Base-by-base conservation (phyloP, 345 rosid species). In the Durio zibethinus region DNA sequence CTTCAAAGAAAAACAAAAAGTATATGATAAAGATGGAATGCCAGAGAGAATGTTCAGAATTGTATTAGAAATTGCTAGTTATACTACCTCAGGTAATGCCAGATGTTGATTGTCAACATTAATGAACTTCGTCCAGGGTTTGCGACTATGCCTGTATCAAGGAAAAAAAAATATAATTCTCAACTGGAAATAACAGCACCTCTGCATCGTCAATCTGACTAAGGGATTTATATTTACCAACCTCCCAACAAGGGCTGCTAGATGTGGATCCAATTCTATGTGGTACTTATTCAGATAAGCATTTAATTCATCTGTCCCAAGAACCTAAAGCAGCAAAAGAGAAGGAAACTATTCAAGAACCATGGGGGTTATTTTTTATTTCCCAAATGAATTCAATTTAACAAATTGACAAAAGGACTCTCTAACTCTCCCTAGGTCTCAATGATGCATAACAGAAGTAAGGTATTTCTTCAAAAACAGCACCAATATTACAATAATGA, bases 181-280 rank as follows among this genome's bases (percentile, higher is more conserved):
- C 69, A 57, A 61, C 21, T 68, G 3, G 38, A 78, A 59, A 73
- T 53, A 72, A 63, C n/a, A 27, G 62, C 20, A 72, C 8, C 10
- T 21, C 11, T 5, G 14, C 21, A 36, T 53, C 47, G 38, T 23
- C 57, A 29, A n/a, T 65, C 68, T 10, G 23, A 50, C 10, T 62
- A 4, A 7, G 36, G 52, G 10, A 40, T 45, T 45, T 4, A 73
- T 29, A 53, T 4, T 31, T 50, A 69, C 82, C 36, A 47, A 96
- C 98, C 98, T 96, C 64, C 99, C 99, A 48, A 96, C 97, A 48
- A 93, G 91, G 36, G 97, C 91, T 10, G 93, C 91, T 67, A 96
- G 94, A 77, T 93, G 91, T 5, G 97, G 97, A 71, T 93, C 99
- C 81, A 96, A 84, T 79, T 93, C 97, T 83, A 96, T 90, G 59